A percentile compares a stretch with the other conserved stretches of the same genome.
Conservation (phyloP, 2,329 filamentous ascomycete genomes). For the Alternaria hordeiaustralica region DNA sequence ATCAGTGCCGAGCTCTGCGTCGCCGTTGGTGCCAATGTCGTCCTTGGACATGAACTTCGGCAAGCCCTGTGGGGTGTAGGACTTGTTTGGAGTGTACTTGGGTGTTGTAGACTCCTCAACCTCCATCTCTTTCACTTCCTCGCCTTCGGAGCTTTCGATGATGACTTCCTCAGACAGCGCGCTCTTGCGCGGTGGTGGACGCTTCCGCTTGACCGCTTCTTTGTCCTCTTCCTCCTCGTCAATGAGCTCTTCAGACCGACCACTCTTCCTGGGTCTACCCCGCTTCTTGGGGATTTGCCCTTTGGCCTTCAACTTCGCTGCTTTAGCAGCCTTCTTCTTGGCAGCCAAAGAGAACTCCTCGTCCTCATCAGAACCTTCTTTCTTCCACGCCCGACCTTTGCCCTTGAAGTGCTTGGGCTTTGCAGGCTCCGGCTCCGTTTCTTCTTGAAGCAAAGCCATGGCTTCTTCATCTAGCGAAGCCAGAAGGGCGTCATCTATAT, state of each 20-base stretch:
- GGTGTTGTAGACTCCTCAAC: not conserved
- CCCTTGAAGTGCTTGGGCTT: conserved; percentile 40
- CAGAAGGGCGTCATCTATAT: conserved; percentile 13
- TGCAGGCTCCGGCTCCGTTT: conserved; percentile 11
- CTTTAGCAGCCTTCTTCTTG: conserved; percentile 28
- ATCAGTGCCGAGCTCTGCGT: not conserved
- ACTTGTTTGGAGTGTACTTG: not conserved
- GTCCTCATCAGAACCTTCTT: conserved; percentile 41
- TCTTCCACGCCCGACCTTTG: conserved; percentile 42
- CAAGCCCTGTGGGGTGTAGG: conserved; percentile 4
- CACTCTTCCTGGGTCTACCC: conserved; percentile 30
- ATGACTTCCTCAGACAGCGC: conserved; percentile 27
- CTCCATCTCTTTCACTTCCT: conserved; percentile 1
- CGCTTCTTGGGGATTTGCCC: conserved; percentile 22
- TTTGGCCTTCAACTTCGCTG: conserved; percentile 20
- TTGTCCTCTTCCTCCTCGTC: conserved; percentile 20
- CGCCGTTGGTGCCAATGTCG: not conserved
- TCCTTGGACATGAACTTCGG: not conserved
- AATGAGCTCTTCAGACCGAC: conserved; percentile 23
- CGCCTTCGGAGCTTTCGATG: conserved; percentile 18
- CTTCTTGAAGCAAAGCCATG: conserved; percentile 21
- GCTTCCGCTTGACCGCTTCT: conserved; percentile 16
- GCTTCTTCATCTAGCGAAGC: conserved; percentile 20
- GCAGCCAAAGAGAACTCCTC: conserved; percentile 33
- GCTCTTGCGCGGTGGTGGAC: conserved; percentile 24